Conservation (phyloP, 1,284 basidiomycete species). For the Pascua sp. region DNA sequence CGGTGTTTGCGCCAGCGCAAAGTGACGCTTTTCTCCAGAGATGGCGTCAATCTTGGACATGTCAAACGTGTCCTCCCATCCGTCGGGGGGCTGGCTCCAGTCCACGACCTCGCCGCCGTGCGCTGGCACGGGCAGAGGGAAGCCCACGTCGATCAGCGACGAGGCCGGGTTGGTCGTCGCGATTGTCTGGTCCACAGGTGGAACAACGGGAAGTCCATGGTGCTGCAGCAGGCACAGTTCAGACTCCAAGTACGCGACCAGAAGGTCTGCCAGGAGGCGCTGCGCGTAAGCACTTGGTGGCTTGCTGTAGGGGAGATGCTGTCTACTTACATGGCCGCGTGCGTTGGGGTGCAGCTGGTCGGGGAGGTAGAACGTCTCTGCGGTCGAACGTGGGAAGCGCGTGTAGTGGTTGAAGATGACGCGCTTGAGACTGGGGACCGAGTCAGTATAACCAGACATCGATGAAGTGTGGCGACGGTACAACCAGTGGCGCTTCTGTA, state of each 20-base stretch:
- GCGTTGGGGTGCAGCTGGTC: constrained; percentile 47
- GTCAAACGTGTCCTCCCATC: constrained; percentile 43
- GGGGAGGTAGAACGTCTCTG: constrained; percentile 37
- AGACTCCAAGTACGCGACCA: constrained; percentile 46
- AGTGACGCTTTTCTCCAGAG: constrained; percentile 31
- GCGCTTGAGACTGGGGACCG: constrained; percentile 31
- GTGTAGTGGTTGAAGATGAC: constrained; percentile 46
- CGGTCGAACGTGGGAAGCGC: constrained; percentile 39
- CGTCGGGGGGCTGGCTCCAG: constrained; percentile 22
- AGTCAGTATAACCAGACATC: too few relatives aligned
- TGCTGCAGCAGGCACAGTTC: constrained; percentile 44
- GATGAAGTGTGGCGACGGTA: too few relatives aligned
- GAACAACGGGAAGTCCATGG: constrained; percentile 36
- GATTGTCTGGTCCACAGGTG: constrained; percentile 27
- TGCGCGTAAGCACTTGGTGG: constrained; percentile 8
- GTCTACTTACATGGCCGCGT: constrained; percentile 41
- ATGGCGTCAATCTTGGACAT: constrained; percentile 24
- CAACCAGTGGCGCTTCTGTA: too few relatives aligned
- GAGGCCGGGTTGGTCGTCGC: constrained; percentile 28
- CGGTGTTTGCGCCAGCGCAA: constrained; percentile 36
- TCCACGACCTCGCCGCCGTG: constrained; percentile 2
- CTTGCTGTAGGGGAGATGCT: neutral
- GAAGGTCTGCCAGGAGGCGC: constrained; percentile 45
- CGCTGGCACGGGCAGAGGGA: constrained; percentile 1
- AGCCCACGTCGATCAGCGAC: constrained; percentile 31